A percentile compares a stretch with the other conserved stretches of the same genome.
phyloP scores from a whole-genome alignment of 176 grass and related monocot genomes.

The Coix lacrymajobi region DNA sequence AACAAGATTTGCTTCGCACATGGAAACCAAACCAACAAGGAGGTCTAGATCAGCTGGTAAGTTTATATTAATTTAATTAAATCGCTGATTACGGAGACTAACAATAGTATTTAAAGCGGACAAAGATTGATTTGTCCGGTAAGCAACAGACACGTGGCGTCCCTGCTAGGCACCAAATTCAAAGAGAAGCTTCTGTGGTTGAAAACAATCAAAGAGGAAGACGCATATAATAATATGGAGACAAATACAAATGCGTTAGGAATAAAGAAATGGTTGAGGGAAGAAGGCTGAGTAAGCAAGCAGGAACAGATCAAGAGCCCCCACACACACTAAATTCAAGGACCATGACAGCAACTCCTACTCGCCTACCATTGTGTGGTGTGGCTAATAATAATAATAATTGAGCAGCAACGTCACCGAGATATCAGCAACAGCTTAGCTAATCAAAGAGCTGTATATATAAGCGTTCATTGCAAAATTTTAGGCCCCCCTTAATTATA shows the following conservation, averaged over 20 bases:
- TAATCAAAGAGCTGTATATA: background rate
- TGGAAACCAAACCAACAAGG: slow-evolving; percentile 37
- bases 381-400: slow-evolving; percentile 26
- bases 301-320: slow-evolving; percentile 35
- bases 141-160: background rate
- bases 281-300: slow-evolving; percentile 46
- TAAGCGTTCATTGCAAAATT: background rate
- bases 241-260: slow-evolving; percentile 35
- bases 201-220: slow-evolving; percentile 30
- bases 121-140: slow-evolving; percentile 10
- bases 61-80: background rate
- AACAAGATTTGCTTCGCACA: slow-evolving; percentile 38
- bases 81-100: background rate
- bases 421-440: slow-evolving; percentile 23
- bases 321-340: slow-evolving; percentile 48
- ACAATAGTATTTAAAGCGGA: slow-evolving; percentile 6
- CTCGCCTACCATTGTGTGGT: slow-evolving; percentile 21
- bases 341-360: slow-evolving; percentile 47
- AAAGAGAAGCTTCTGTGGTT: slow-evolving; percentile 38
- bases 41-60: background rate
- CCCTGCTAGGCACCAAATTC: slow-evolving; percentile 14
- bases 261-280: slow-evolving; percentile 24
- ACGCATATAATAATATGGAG: slow-evolving; percentile 27
- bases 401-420: slow-evolving; percentile 24
- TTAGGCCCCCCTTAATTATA: background rate